Conservation (phyloP, 164 flowering plant genomes). For the Paratinospora sagittata region DNA sequence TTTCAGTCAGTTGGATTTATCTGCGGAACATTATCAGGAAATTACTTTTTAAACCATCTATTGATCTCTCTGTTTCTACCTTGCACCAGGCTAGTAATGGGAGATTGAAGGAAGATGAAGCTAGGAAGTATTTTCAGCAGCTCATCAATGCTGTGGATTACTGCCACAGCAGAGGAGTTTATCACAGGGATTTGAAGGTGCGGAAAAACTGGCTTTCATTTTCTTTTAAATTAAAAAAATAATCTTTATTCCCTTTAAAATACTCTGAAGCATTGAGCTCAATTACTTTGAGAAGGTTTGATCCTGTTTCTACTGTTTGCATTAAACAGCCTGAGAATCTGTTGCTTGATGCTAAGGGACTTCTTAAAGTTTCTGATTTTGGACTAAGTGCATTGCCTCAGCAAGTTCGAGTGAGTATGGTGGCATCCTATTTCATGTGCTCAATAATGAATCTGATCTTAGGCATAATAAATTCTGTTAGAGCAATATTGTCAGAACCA, state of each 20-base stretch:
- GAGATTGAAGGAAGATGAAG: slow-evolving; percentile 90
- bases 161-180: slow-evolving; percentile 96
- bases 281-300: neutral
- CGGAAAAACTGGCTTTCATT: neutral
- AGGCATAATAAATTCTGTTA: neutral
- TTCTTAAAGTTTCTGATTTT: slow-evolving; percentile 93
- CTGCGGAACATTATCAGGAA: neutral
- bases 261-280: neutral
- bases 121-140: slow-evolving; percentile 88
- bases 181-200: slow-evolving; percentile 91
- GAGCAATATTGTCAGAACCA: neutral
- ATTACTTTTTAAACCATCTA: neutral
- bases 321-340: slow-evolving; percentile 85
- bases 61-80: neutral
- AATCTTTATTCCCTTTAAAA: neutral
- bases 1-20: neutral
- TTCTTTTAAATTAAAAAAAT: neutral
- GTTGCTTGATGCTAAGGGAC: slow-evolving; percentile 79
- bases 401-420: slow-evolving; percentile 84
- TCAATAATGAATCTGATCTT: neutral
- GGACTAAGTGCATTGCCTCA: slow-evolving; percentile 97
- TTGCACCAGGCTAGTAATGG: slow-evolving; percentile 57
- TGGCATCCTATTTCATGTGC: slow-evolving; percentile 7
- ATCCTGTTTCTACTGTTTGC: slow-evolving; percentile 2
- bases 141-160: slow-evolving; percentile 94